Evolutionary conservation across 202 grass and related monocot species (phyloP), one percentile per base, ranked within the genome.

Genomic region (Carex sylvatica): DNA sequence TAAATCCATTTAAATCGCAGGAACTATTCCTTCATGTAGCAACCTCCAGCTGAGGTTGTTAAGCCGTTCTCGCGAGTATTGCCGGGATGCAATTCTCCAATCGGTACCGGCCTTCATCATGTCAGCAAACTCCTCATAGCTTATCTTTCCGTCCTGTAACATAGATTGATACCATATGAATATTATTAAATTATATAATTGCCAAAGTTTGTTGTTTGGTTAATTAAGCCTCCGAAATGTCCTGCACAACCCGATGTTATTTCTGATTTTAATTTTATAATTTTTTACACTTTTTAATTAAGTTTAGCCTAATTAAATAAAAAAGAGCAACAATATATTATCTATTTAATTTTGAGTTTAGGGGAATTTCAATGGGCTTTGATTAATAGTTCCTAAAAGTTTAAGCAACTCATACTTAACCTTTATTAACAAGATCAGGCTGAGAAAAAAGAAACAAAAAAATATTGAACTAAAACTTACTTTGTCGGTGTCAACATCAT

Each of bases 101-200:
- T 97, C 93, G 4, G 93, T 97, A 51, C 93, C 93, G 0, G 91
- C 89, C 49, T 91, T 97, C 93, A 97, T 97, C 93, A 97, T 93
- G 3, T 84, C 61, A 1, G 91, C 55, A 3, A 97, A 97, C 40
- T 97, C 93, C 0, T 97, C 89, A 0, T 82, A 97, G 75, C 93
- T 91, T 90, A 97, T 97, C 40, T 93, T 97, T 38, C 89, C 89
- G 14, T 97, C 93, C 91, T 93, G 84, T 38, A 2, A 81, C 28
- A 22, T 84, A 78, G 42, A 44, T 44, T 44, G 1, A 44, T 44
- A 44, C 42, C 6, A 44, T 44, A 44, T 44, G 8, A 44, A 9
- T 44, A 44, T 44, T 44, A 2, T 44, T 44, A 2, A 44, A 44
- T 44, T 44, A 44, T 44, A 44, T 44, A 44, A 42, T 59, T 20